phyloP scores from a whole-genome alignment of 768 basidiomycete species.

The Boletales sp. region DNA sequence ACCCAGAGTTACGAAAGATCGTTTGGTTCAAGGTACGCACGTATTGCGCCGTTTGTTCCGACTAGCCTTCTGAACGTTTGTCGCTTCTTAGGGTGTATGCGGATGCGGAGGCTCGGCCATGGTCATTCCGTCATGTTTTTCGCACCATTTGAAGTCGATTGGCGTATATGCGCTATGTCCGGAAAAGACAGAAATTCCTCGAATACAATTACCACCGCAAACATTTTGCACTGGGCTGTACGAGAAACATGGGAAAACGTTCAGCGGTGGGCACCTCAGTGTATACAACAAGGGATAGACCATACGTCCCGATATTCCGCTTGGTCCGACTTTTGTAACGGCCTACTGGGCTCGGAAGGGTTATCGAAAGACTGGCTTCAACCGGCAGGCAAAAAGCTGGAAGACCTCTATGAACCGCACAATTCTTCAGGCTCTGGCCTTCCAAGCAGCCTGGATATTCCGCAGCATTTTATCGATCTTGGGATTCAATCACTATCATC shows the following conservation, averaged over 20 bases:
- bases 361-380: background rate
- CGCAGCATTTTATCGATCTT: conserved; percentile 3
- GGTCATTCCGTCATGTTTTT: background rate
- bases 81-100: background rate
- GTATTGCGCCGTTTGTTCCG: background rate
- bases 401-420: conserved; percentile 31
- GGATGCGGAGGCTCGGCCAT: background rate
- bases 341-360: background rate
- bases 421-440: conserved; percentile 18
- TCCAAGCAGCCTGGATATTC: conserved; percentile 15
- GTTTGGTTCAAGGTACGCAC: too few relatives aligned
- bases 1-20: too few relatives aligned
- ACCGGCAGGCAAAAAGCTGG: conserved; percentile 27
- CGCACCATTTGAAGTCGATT: background rate
- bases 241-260: too few relatives aligned
- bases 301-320: too few relatives aligned
- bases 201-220: background rate
- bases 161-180: background rate
- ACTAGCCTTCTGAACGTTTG: too few relatives aligned
- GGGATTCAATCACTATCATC: background rate
- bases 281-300: too few relatives aligned
- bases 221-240: too few relatives aligned
- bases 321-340: too few relatives aligned
- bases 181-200: background rate
- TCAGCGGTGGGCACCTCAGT: too few relatives aligned